Percentiles rank a stretch among this genome's conserved stretches.
Conservation (phyloP, 2,329 filamentous ascomycete genomes). For the Reticulascus tulasneorum region DNA sequence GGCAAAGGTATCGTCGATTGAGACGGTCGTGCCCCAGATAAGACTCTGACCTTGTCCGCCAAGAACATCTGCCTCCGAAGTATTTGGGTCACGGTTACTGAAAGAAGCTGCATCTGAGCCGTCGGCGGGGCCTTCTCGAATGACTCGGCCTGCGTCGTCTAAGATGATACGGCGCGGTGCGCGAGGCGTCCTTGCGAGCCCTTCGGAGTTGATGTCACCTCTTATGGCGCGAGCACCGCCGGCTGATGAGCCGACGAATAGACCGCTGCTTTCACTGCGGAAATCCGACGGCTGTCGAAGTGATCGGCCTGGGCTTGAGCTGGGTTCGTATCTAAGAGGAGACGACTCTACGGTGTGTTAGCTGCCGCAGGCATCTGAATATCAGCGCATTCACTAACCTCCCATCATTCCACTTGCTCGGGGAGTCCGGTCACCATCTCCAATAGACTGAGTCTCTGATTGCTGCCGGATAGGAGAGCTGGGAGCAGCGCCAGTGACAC, state of each 20-base stretch:
- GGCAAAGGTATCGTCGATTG: constrained; percentile 81
- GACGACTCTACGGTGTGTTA: constrained; percentile 67
- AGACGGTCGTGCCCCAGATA: constrained; percentile 97
- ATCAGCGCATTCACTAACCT: no score
- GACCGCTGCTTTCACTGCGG: constrained; percentile 76
- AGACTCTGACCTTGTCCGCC: constrained; percentile 78
- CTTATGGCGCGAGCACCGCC: constrained; percentile 60
- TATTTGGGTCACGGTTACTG: constrained; percentile 68
- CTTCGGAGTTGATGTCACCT: constrained; percentile 83
- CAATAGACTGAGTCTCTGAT: constrained; percentile 50
- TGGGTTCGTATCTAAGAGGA: constrained; percentile 84
- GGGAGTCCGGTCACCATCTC: constrained; percentile 63
- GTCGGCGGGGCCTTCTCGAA: constrained; percentile 43
- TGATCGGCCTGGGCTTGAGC: constrained; percentile 75
- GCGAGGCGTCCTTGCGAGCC: constrained; percentile 53
- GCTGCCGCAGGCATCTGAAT: no score
- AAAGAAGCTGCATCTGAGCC: constrained; percentile 60
- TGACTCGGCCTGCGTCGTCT: constrained; percentile 54
- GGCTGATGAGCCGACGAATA: constrained; percentile 73
- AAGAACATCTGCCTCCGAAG: constrained; percentile 84
- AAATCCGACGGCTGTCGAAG: constrained; percentile 62
- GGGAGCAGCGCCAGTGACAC: constrained; percentile 34
- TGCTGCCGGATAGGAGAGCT: constrained; percentile 59
- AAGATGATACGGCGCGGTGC: constrained; percentile 53
- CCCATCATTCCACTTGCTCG: constrained; percentile 60